A percentile compares a stretch with the other conserved stretches of the same genome.
phyloP scores from a whole-genome alignment of 179 eudicot species.

The Actinidia arguta region DNA sequence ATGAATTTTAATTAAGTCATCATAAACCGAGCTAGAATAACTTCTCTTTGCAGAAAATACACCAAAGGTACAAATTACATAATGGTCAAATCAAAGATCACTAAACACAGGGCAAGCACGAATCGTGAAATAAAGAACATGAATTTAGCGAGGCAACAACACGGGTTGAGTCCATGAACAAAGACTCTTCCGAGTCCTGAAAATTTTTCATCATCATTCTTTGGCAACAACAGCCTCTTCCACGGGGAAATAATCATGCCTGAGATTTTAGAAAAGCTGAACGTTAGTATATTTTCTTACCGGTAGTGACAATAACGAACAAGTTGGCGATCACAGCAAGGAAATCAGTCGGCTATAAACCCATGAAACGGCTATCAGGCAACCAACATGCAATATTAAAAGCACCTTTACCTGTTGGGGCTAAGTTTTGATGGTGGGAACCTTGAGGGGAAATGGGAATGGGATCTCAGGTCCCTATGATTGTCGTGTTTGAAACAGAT shows the following conservation, averaged over 20 bases:
- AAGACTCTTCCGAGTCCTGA: background rate
- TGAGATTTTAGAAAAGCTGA: conserved; percentile 27
- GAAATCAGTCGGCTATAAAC: background rate
- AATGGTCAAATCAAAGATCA: background rate
- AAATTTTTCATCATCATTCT: conserved; percentile 50
- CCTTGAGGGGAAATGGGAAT: too few relatives aligned
- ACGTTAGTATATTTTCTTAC: background rate
- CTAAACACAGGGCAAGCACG: background rate
- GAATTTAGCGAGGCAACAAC: background rate
- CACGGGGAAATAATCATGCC: conserved; percentile 63
- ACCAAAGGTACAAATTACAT: background rate
- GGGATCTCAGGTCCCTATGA: too few relatives aligned
- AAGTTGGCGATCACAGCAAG: background rate
- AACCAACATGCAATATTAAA: too few relatives aligned
- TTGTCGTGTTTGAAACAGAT: too few relatives aligned
- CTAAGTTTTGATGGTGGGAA: too few relatives aligned
- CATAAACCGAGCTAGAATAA: too few relatives aligned
- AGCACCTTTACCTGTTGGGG: too few relatives aligned
- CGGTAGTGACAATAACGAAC: background rate
- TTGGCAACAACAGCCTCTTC: conserved; percentile 54
- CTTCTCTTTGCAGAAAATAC: too few relatives aligned
- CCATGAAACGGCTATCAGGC: background rate
- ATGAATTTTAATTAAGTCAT: too few relatives aligned
- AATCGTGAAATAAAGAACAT: background rate
- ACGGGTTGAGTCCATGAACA: background rate